Conservation (phyloP, 1,284 basidiomycete genomes). For the Cryptococcus neoformans region DNA sequence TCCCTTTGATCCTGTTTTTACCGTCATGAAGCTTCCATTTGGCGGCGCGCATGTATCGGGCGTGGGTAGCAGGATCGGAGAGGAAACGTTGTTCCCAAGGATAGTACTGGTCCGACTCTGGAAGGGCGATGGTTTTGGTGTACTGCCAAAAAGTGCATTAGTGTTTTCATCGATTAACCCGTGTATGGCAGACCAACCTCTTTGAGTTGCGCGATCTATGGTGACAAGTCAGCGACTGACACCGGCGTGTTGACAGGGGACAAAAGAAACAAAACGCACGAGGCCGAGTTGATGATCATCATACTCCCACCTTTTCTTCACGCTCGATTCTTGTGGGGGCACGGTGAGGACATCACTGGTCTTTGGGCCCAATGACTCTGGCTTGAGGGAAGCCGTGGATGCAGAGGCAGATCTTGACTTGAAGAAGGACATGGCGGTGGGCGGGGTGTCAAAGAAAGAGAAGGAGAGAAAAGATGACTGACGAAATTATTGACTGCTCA, state of each 20-base stretch:
- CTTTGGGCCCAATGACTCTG: slow-evolving; percentile 15
- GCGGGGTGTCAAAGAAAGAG: not conserved
- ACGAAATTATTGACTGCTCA: too few relatives aligned
- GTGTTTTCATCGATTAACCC: not conserved
- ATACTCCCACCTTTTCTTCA: slow-evolving; percentile 61
- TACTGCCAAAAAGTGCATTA: slow-evolving; percentile 54
- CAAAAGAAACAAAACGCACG: slow-evolving; percentile 19
- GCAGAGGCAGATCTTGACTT: slow-evolving; percentile 20
- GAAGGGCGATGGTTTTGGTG: slow-evolving; percentile 60
- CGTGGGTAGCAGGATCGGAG: slow-evolving; percentile 65
- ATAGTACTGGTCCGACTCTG: slow-evolving; percentile 64
- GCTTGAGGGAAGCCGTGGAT: slow-evolving; percentile 15
- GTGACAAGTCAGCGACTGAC: slow-evolving; percentile 5
- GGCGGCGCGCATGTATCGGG: slow-evolving; percentile 76
- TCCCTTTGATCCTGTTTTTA: slow-evolving; percentile 69
- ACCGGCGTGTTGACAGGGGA: not conserved
- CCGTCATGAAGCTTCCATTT: slow-evolving; percentile 77
- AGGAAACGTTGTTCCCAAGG: slow-evolving; percentile 75
- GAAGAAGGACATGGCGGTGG: slow-evolving; percentile 21
- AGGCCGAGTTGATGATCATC: slow-evolving; percentile 59
- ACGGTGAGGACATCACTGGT: slow-evolving; percentile 53
- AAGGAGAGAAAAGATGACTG: not conserved
- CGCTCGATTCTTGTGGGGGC: slow-evolving; percentile 52
- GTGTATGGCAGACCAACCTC: slow-evolving; percentile 53
- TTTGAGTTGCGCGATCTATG: slow-evolving; percentile 58